phyloP scores from a whole-genome alignment of 371 early-diverging fungal genomes.

The Mortierella polycephala region DNA sequence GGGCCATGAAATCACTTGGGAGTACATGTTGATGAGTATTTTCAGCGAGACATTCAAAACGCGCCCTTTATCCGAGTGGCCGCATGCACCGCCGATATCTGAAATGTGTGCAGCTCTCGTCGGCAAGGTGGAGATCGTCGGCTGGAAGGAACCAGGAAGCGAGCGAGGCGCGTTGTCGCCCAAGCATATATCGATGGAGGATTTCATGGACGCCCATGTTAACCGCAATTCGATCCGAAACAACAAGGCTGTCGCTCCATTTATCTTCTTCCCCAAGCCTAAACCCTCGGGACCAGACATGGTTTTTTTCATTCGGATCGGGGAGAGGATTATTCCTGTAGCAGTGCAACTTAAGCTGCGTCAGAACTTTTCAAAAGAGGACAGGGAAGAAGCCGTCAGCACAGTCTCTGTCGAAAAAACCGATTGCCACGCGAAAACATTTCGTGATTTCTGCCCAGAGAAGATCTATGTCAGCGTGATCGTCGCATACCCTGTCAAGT shows the following conservation, averaged over 20 bases:
- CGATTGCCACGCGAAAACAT: constrained; percentile 5
- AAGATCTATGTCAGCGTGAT: constrained; percentile 25
- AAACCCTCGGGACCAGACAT: constrained; percentile 25
- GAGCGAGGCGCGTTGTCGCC: constrained; percentile 7
- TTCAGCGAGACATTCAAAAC: constrained; percentile 17
- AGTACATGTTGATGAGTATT: constrained; percentile 10
- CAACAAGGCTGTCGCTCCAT: constrained; percentile 12
- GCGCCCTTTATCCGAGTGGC: constrained; percentile 15
- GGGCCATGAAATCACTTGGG: background rate
- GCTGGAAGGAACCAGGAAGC: constrained; percentile 32
- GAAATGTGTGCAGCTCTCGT: constrained; percentile 21
- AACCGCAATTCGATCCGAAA: constrained; percentile 16
- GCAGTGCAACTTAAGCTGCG: constrained; percentile 21
- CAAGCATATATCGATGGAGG: constrained; percentile 18
- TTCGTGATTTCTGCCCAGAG: constrained; percentile 18
- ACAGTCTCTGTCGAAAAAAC: constrained; percentile 17
- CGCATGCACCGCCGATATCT: constrained; percentile 16
- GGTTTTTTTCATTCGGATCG: constrained; percentile 30
- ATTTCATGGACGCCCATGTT: constrained; percentile 32
- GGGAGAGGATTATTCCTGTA: constrained; percentile 9
- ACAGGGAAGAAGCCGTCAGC: constrained; percentile 5
- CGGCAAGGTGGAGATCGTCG: constrained; percentile 20
- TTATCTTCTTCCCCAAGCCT: constrained; percentile 9
- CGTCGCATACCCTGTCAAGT: constrained; percentile 22
- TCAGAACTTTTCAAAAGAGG: constrained; percentile 5